These are phyloP conservation scores for Entophlyctis luteolus DNA, from an alignment of 192 early-diverging fungal genomes.

Conservation along the genomic window DNA sequence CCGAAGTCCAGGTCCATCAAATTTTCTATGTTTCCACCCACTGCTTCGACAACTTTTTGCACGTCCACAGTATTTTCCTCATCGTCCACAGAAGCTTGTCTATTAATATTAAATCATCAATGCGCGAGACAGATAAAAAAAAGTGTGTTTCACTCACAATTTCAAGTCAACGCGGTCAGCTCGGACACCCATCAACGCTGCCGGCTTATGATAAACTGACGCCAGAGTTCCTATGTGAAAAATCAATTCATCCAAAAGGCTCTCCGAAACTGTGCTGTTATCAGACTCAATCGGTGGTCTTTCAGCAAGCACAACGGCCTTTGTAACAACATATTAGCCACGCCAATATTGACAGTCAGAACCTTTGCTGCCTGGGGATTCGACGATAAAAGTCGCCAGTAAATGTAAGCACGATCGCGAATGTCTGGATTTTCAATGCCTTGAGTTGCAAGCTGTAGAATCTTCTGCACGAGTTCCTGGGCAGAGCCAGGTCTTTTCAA, in stretches of 20 bases:
- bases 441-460: slow-evolving; percentile 92
- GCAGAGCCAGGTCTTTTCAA: slow-evolving; percentile 87
- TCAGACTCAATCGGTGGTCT: slow-evolving; percentile 96
- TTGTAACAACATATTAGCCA: slow-evolving; percentile 8
- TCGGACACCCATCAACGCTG: slow-evolving; percentile 76
- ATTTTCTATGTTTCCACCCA: slow-evolving; percentile 58
- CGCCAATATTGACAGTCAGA: neutral
- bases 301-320: slow-evolving; percentile 85
- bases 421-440: slow-evolving; percentile 95
- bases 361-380: slow-evolving; percentile 86
- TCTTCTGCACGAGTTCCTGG: slow-evolving; percentile 88
- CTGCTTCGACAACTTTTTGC: slow-evolving; percentile 16
- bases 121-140: slow-evolving; percentile 16
- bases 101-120: slow-evolving; percentile 8
- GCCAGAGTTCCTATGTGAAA: slow-evolving; percentile 82
- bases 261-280: slow-evolving; percentile 67
- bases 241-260: slow-evolving; percentile 81
- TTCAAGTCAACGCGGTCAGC: slow-evolving; percentile 14
- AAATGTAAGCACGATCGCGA: slow-evolving; percentile 95
- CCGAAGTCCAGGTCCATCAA: slow-evolving; percentile 72
- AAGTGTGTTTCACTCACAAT: slow-evolving; percentile 24
- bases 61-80: slow-evolving; percentile 50
- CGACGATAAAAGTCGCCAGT: slow-evolving; percentile 94
- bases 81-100: slow-evolving; percentile 25
- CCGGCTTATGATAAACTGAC: slow-evolving; percentile 88